phyloP scores from a whole-genome alignment of 441 rosid genomes.

The Populus hybrid region DNA sequence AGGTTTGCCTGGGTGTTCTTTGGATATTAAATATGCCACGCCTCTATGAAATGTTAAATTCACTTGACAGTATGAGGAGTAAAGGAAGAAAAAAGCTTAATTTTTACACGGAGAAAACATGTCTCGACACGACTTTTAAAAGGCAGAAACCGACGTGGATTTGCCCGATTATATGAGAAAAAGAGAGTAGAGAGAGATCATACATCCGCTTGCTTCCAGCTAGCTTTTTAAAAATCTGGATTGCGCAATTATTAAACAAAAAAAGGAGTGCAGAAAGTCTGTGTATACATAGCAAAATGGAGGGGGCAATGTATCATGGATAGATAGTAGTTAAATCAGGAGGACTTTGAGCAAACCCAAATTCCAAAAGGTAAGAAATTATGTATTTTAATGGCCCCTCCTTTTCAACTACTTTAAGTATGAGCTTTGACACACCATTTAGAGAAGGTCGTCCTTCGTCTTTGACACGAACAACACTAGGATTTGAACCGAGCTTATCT shows the following conservation, averaged over 20 bases:
- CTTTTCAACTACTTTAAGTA: not conserved
- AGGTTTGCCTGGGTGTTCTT: not conserved
- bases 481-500: not conserved
- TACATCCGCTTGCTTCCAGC: not conserved
- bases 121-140: not conserved
- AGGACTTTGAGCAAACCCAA: not conserved
- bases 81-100: not conserved
- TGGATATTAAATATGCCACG: not conserved
- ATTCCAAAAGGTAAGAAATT: not conserved
- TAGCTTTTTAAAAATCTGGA: not conserved
- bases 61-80: not conserved
- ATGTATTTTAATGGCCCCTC: not conserved
- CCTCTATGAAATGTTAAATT: not conserved
- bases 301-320: not conserved
- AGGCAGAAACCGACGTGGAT: not conserved
- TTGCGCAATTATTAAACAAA: not conserved
- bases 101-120: not conserved
- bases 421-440: not conserved
- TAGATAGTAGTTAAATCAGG: not conserved
- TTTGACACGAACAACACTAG: not conserved
- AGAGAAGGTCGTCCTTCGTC: not conserved
- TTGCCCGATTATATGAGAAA: not conserved
- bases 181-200: too few relatives aligned
- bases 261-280: not conserved
- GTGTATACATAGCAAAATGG: not conserved